Base-by-base conservation (phyloP, 2,329 filamentous ascomycete genomes). In the Moelleriella libera region DNA sequence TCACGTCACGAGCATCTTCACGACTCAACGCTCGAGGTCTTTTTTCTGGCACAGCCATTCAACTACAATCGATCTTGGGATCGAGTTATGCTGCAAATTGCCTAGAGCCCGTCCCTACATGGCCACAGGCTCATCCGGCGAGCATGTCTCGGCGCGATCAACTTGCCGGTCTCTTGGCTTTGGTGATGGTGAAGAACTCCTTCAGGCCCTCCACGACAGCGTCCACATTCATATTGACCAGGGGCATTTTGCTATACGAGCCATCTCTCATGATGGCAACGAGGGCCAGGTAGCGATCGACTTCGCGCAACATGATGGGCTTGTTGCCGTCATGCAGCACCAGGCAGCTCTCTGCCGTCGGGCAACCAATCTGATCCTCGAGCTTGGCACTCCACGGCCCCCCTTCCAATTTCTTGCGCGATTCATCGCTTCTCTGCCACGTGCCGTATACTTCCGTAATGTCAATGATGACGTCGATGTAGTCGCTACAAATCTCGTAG, bases 401-500 rank as follows among this genome's bases (percentile, higher is more conserved):
- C 2, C 70, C 76, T 60, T 83, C 79, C 5, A 83, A 69, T 28
- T 64, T 63, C 45, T 73, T 70, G 30, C 72, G 70, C 52, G 78
- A 76, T 21, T 72, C 68, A 29, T 73, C 68, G 30, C 72, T 72
- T 6, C 79, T 72, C 45, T 71, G 68, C 76, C 81, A 97, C 43
- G 72, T 76, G 47, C 89, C 90, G 60, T 96, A 98, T 40, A 98
- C 83, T 61, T 97, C 90, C 30, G 88, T 92, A 47, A 97, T 85
- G 62, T 98, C 92, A 49, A 97, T 90, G 52, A 98, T 94, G 51
- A 97, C 88, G 63, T 98, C 92, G 56, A 98, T 96, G 62, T 95
- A 97, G 62, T 98, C 92, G 45, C 88, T 94, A 68, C 92, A 98
- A 60, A 97, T 94, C 68, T 97, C 92, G 64, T 98, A 98, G 62